Evolutionary conservation across 2,329 filamentous ascomycete species (phyloP), one percentile per base, ranked within the genome.

Genomic region (Aureobasidium sp.): DNA sequence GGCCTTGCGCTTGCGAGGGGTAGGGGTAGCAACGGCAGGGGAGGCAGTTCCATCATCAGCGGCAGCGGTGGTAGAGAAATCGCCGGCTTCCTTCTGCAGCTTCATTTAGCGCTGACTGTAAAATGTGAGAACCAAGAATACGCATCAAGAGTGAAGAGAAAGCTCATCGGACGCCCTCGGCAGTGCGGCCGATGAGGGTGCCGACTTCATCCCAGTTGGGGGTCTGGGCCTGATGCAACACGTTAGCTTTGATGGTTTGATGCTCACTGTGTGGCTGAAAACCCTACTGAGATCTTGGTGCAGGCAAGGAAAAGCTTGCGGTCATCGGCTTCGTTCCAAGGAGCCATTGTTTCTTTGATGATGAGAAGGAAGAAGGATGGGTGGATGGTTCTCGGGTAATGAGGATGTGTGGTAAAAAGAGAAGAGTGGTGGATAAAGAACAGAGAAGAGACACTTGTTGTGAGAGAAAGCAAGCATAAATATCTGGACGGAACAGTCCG

Each of bases 31-130:
- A n/a, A 21, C 21, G 16, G 53, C 27, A 8, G 24, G 16, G 19
- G 35, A 6, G 29, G 53, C 42, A 14, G 32, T 22, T 5, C 19
- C 12, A 14, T 10, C 25, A 35, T 7, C 6, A 17, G 11, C 16
- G 11, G 22, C 19, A 6, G 29, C 21, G 19, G 16, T 7, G 6
- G 34, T 22, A n/a, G 41, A 6, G 7, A 19, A 3, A 14, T 22
- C 27, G 25, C 17, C n/a, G 11, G 44, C 37, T 16, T 50, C 44
- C 44, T 55, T 55, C 53, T 55, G 49, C 7, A 55, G 27, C n/a
- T 49, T 55, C 3, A 10, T 7, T 29, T 14, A 49, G 37, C 38
- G 53, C 44, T 55, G 53, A 22, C 53, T 55, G 16, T 4, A 48
- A 16, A 6, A 37, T n/a, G 25, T 12, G 17, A 30, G 5, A 41